Conservation (phyloP, 73 alveolate species). For the Tetrahymena thermophila region DNA sequence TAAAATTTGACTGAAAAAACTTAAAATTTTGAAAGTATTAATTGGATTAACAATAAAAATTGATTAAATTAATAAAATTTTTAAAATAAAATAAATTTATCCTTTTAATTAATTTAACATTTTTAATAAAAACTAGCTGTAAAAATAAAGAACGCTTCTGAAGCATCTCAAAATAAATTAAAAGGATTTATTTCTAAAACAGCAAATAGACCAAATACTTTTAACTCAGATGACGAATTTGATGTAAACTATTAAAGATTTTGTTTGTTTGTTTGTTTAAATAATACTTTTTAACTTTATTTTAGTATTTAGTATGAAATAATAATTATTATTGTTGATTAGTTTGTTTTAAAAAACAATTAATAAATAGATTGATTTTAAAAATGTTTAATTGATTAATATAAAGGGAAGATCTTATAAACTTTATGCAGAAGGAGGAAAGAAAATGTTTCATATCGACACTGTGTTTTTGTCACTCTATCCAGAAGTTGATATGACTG, state of each 20-base stretch:
- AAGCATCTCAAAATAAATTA: background rate
- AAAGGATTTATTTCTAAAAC: background rate
- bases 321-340: too few relatives aligned
- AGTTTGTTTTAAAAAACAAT: too few relatives aligned
- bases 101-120: background rate
- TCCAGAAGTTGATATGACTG: background rate
- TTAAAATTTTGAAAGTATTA: too few relatives aligned
- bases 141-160: background rate
- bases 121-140: background rate
- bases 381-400: too few relatives aligned
- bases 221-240: background rate
- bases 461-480: background rate
- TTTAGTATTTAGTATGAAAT: too few relatives aligned
- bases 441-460: background rate
- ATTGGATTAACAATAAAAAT: too few relatives aligned
- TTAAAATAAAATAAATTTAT: too few relatives aligned
- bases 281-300: too few relatives aligned
- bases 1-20: too few relatives aligned
- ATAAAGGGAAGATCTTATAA: background rate
- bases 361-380: too few relatives aligned
- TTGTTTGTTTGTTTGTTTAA: too few relatives aligned
- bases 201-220: background rate
- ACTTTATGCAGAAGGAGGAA: background rate
- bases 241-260: background rate
- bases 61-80: too few relatives aligned